Evolutionary conservation across 1,284 basidiomycete species (phyloP).

Genomic region (Cryptococcus deneoformans): DNA sequence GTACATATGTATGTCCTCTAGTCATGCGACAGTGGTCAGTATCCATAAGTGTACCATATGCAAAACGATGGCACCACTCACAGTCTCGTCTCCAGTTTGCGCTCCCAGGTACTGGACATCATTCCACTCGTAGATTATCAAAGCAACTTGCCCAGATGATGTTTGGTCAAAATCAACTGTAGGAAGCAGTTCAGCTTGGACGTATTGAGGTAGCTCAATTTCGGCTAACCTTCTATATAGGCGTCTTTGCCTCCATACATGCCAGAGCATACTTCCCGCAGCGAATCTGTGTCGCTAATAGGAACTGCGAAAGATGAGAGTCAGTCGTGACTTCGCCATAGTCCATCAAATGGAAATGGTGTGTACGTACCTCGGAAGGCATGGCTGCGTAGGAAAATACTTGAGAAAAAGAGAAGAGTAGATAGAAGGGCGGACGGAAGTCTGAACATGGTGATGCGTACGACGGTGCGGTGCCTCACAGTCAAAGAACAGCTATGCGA

Average conservation of each 20-base stretch:
- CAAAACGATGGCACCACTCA: constrained; percentile 27
- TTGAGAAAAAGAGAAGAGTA: no score
- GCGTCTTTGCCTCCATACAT: constrained; percentile 69
- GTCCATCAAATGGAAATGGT: no score
- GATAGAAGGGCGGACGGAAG: no score
- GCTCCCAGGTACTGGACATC: constrained; percentile 82
- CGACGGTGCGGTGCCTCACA: no score
- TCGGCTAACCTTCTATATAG: neutral
- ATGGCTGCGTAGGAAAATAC: no score
- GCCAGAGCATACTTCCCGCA: constrained; percentile 84
- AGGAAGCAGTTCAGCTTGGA: neutral
- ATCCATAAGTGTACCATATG: constrained; percentile 26
- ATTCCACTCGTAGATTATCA: constrained; percentile 93
- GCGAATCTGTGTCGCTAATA: constrained; percentile 57
- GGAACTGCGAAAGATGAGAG: constrained; percentile 23
- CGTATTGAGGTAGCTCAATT: neutral
- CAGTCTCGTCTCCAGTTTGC: constrained; percentile 31
- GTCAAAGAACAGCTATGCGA: neutral
- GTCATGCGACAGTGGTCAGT: constrained; percentile 24
- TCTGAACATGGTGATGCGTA: no score
- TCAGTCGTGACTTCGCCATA: no score
- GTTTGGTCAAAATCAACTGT: constrained; percentile 73
- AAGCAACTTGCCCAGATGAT: constrained; percentile 84
- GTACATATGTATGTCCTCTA: constrained; percentile 88
- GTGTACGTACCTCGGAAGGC: no score